These are phyloP conservation scores for Dothistroma septosporum DNA, from an alignment of 2,329 filamentous ascomycete species.

Conservation along the genomic window DNA sequence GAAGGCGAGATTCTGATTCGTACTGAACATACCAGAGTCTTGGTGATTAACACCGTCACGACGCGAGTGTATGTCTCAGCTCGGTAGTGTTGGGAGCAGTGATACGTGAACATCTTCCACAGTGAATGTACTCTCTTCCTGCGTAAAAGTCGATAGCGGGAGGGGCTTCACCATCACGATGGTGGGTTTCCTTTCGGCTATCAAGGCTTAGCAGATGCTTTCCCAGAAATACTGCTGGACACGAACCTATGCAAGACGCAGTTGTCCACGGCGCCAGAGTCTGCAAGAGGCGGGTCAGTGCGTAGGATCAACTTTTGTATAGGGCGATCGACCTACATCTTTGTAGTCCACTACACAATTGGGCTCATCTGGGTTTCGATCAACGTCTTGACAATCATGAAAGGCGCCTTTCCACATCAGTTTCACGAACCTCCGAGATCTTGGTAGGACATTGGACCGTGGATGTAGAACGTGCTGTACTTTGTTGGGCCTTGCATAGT, in stretches of 20 bases:
- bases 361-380: not conserved
- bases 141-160: not conserved
- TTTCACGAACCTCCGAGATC: not conserved
- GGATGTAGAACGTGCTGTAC: not conserved
- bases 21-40: not conserved
- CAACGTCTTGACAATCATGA: not conserved
- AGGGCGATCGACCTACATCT: not conserved
- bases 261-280: not conserved
- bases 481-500: not conserved
- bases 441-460: not conserved
- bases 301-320: too few species aligned
- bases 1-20: too few species aligned
- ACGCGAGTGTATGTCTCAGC: not conserved
- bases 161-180: not conserved
- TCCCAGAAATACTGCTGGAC: not conserved
- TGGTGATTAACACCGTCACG: not conserved
- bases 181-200: not conserved
- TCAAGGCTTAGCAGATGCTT: not conserved
- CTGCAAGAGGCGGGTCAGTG: not conserved
- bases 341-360: not conserved
- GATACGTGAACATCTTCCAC: not conserved
- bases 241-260: not conserved
- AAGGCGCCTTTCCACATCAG: constrained; percentile 1
- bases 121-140: not conserved
- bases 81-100: not conserved